Percentiles rank a stretch among this genome's conserved stretches.
Evolutionary conservation across 1,284 basidiomycete species (phyloP).

Genomic region (Sporisorium sorghi): DNA sequence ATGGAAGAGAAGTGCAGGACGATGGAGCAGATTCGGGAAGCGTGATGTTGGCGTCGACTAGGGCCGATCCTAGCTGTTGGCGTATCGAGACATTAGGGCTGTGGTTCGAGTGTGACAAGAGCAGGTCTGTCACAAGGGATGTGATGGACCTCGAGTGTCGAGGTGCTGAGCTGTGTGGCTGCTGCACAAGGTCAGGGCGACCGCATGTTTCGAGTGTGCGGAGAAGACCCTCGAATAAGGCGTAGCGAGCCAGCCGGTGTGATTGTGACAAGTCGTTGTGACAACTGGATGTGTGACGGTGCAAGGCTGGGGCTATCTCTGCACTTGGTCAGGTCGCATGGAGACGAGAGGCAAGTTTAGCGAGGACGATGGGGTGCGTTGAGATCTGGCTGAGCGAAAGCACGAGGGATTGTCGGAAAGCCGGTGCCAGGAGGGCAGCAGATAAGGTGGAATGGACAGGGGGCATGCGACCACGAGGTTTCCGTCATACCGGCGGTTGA

Average conservation of each 20-base stretch:
- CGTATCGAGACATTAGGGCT: not conserved
- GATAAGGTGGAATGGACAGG: not conserved
- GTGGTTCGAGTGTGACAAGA: not conserved
- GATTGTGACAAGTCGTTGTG: not conserved
- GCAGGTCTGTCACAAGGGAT: not conserved
- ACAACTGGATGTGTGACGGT: not conserved
- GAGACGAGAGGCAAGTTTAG: not conserved
- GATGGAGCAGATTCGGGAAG: not conserved
- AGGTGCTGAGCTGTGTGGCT: not conserved
- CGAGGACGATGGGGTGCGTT: not conserved
- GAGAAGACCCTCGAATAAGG: not conserved
- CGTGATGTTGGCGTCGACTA: not conserved
- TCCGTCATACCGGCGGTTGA: constrained; percentile 1
- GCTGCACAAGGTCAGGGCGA: not conserved
- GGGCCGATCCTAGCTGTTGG: not conserved
- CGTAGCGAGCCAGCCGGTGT: not conserved
- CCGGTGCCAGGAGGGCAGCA: too few relatives aligned
- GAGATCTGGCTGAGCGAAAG: not conserved
- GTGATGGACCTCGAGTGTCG: not conserved
- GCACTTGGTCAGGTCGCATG: not conserved
- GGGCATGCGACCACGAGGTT: constrained; percentile 2
- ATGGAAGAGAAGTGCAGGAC: not conserved
- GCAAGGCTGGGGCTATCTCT: not conserved
- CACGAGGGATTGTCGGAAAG: constrained; percentile 1
- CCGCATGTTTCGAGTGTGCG: not conserved